Evolutionary conservation across 768 basidiomycete species (phyloP).

Genomic region (Fomitopsis pulvina): DNA sequence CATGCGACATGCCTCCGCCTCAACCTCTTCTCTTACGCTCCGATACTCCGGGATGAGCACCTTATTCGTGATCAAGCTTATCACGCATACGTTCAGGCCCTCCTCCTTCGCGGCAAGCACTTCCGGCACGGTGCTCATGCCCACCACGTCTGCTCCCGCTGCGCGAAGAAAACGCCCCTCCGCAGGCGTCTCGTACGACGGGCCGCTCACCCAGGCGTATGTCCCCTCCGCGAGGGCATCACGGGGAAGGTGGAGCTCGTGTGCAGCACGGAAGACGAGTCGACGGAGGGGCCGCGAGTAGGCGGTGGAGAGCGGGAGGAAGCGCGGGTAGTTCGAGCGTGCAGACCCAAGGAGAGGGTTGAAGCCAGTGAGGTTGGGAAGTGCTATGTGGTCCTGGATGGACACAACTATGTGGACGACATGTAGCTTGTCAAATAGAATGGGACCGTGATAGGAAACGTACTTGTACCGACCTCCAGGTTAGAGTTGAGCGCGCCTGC

Average conservation of each 20-base stretch:
- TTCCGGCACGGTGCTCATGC: conserved; percentile 91
- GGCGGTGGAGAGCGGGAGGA: conserved; percentile 79
- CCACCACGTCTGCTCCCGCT: conserved; percentile 85
- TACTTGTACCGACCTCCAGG: conserved; percentile 78
- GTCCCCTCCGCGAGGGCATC: conserved; percentile 70
- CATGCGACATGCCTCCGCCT: conserved; percentile 55
- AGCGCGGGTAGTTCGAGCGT: conserved; percentile 55
- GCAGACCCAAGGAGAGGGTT: conserved; percentile 78
- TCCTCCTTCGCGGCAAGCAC: conserved; percentile 76
- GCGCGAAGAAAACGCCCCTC: conserved; percentile 73
- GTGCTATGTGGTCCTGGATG: conserved; percentile 77
- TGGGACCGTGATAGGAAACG: conserved; percentile 18
- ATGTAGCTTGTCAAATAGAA: background rate
- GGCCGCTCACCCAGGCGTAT: conserved; percentile 88
- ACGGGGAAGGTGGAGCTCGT: conserved; percentile 45
- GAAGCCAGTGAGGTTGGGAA: conserved; percentile 69
- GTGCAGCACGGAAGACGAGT: conserved; percentile 64
- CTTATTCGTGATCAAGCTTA: conserved; percentile 82
- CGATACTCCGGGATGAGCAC: conserved; percentile 72
- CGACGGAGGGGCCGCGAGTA: conserved; percentile 71
- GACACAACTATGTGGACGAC: conserved; percentile 56
- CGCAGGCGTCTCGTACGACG: conserved; percentile 85
- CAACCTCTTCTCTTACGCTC: conserved; percentile 68
- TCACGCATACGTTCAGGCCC: conserved; percentile 66
- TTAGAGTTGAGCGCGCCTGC: conserved; percentile 72